These are phyloP conservation scores for Brettanomyces naardenensis DNA, from an alignment of 805 yeast genomes.

Conservation along the genomic window DNA sequence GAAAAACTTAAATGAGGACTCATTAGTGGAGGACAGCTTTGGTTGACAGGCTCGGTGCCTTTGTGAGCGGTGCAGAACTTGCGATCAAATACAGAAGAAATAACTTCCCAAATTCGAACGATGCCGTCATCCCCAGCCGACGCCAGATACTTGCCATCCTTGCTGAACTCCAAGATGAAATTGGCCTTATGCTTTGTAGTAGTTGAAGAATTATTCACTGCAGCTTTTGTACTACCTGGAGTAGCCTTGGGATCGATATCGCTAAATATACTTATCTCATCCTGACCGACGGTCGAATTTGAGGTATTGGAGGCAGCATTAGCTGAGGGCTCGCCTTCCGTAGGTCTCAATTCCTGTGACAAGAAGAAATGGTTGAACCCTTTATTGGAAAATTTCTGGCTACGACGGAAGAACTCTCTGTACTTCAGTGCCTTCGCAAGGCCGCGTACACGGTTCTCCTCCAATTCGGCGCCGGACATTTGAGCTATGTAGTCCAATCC, in stretches of 20 bases:
- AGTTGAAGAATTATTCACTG: neutral
- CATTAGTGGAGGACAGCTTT: conserved; percentile 1
- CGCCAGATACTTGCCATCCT: conserved; percentile 78
- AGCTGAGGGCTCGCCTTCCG: conserved; percentile 6
- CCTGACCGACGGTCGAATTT: neutral
- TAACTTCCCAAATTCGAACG: conserved; percentile 72
- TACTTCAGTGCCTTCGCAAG: conserved; percentile 48
- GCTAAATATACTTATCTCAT: neutral
- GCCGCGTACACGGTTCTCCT: conserved; percentile 1
- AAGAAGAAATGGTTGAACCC: conserved; percentile 46
- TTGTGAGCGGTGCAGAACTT: neutral
- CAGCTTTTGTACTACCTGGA: neutral
- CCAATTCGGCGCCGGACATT: neutral
- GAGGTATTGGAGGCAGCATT: no score
- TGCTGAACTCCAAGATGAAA: conserved; percentile 68
- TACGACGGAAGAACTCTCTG: conserved; percentile 39
- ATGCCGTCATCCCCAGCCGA: conserved; percentile 73
- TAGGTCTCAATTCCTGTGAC: conserved; percentile 54
- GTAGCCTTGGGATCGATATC: neutral
- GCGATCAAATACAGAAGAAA: conserved; percentile 64
- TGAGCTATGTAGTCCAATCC: neutral
- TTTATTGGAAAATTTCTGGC: conserved; percentile 34
- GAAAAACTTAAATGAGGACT: neutral
- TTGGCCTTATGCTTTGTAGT: conserved; percentile 38
- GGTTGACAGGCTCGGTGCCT: conserved; percentile 4